Evolutionary conservation across 495 filamentous ascomycete genomes (phyloP), one percentile per base, ranked within the genome.

Genomic region (Bathelium albidoporum): DNA sequence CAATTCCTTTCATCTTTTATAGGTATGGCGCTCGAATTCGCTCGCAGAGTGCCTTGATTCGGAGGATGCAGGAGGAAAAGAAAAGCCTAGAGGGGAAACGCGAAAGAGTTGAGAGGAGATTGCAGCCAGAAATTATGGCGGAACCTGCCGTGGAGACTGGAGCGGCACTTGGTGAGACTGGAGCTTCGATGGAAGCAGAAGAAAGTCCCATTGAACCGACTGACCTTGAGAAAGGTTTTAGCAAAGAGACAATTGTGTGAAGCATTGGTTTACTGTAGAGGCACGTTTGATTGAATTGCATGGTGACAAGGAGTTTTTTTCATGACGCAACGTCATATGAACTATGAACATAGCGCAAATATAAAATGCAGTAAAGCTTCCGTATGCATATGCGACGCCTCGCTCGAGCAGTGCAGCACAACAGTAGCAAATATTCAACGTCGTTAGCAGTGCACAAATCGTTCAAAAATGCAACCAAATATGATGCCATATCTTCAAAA

Each of bases 1-100:
- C 90, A 0, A 92, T 95, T 65, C 90, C 90, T 0, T 80, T 91
- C 59, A 74, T 87, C 11, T 94, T 95, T 69, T 95, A 89, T 64
- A 80, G 78, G 41, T 91, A 88, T 68, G 89, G 90, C 0, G 78
- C 83, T 24, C 79, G 74, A 66, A 90, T 95, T 58, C 78, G 90
- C 20, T 77, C 73, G 60, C 83, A 76, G 69, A 89, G 86, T 62
- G 75, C 76, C 10, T 75, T 93, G 24, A 90, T 95, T 60, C 72
- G 79, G 63, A 73, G 76, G 58, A 85, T 95, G 84, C 80, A 87
- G 64, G 85, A 85, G 70, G 88, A 93, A 63, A 81, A 83, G 71
- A 82, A 79, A 66, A 83, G 76, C 72, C 70, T 83, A 39, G 86
- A 89, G 63, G 45, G 55, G 43, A 71, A 75, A 69, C 65, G 72